Conservation (phyloP, 73 alveolate genomes). For the Diophrys sp. region DNA sequence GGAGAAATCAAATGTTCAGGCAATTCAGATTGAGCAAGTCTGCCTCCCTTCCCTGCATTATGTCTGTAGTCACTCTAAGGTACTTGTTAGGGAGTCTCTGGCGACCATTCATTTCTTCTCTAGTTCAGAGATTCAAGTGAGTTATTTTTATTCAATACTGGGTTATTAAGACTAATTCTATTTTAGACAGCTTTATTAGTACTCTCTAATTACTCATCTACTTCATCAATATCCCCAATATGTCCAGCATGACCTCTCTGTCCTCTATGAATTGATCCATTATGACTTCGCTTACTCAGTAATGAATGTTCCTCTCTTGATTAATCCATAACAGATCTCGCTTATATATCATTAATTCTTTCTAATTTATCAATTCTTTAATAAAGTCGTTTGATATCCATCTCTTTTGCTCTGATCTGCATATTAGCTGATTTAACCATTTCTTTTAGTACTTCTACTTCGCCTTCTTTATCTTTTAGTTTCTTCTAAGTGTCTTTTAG, state of each 20-base stretch:
- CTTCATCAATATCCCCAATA: not conserved
- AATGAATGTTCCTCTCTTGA: not conserved
- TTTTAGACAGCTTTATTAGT: not conserved
- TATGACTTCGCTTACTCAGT: not conserved
- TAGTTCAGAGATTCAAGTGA: too few relatives aligned
- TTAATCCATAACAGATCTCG: too few relatives aligned
- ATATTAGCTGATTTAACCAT: slow-evolving; percentile 20
- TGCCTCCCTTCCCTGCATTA: not conserved
- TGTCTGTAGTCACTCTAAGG: too few relatives aligned
- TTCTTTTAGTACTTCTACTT: slow-evolving; percentile 28
- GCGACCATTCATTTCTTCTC: not conserved
- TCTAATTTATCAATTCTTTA: slow-evolving; percentile 8
- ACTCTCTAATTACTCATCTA: not conserved
- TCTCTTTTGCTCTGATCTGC: slow-evolving; percentile 20
- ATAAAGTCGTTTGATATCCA: slow-evolving; percentile 10
- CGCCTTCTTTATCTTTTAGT: slow-evolving; percentile 7
- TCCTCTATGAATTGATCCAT: not conserved
- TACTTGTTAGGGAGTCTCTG: not conserved
- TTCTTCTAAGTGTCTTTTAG: slow-evolving; percentile 14
- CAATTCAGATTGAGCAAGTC: not conserved
- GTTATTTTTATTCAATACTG: too few relatives aligned
- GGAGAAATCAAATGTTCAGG: not conserved
- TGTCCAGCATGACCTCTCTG: not conserved
- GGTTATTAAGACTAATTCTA: too few relatives aligned
- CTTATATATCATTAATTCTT: slow-evolving; percentile 11